Conservation (phyloP, 306 rosid species). For the Glycyrrhiza uralensis region DNA sequence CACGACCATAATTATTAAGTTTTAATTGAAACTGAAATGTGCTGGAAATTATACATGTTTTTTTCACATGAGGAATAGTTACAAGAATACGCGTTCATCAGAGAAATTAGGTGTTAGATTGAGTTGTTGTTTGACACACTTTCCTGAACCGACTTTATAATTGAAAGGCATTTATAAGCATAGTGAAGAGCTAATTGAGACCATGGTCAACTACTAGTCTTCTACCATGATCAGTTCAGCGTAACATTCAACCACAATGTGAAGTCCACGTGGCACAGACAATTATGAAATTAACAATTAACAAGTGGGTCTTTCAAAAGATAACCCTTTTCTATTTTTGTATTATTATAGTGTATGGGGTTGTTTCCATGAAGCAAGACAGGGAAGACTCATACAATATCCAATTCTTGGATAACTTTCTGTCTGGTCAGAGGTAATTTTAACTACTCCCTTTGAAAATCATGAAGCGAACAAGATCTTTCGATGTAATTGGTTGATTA, state of each 20-base stretch:
- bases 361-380: slow-evolving; percentile 57
- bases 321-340: slow-evolving; percentile 11
- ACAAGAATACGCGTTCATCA: neutral
- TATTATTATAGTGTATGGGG: slow-evolving; percentile 37
- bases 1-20: too few relatives aligned
- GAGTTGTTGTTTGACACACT: neutral
- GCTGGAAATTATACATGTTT: neutral
- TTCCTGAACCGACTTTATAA: neutral
- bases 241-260: neutral
- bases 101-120: neutral
- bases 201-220: slow-evolving; percentile 29
- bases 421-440: slow-evolving; percentile 42
- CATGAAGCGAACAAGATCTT: slow-evolving; percentile 65
- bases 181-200: slow-evolving; percentile 15
- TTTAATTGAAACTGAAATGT: neutral
- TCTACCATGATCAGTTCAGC: neutral
- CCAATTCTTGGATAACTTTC: slow-evolving; percentile 29
- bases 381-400: slow-evolving; percentile 25
- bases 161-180: slow-evolving; percentile 4
- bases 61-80: neutral
- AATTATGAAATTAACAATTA: slow-evolving; percentile 38
- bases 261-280: slow-evolving; percentile 24
- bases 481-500: slow-evolving; percentile 38
- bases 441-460: slow-evolving; percentile 92
- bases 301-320: slow-evolving; percentile 25